Evolutionary conservation across 768 basidiomycete genomes (phyloP).

Genomic region (Sporobolomyces roseus): DNA sequence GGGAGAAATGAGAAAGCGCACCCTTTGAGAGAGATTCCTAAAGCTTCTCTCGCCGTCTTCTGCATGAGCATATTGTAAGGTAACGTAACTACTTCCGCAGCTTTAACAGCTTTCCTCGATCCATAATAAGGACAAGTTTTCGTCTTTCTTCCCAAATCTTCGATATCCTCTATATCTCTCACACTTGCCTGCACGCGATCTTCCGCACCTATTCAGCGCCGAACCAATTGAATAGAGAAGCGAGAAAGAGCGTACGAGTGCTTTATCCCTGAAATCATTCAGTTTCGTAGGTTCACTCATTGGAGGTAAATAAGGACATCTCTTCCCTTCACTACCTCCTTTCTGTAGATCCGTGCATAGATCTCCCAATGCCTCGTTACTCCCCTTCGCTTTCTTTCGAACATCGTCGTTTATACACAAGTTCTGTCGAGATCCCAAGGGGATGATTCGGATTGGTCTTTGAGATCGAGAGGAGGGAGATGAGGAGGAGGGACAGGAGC

Average conservation of each 20-base stretch:
- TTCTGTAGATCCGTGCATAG: slow-evolving; percentile 42
- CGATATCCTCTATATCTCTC: slow-evolving; percentile 92
- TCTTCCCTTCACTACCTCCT: slow-evolving; percentile 45
- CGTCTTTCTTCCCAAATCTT: slow-evolving; percentile 62
- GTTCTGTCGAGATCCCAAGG: slow-evolving; percentile 83
- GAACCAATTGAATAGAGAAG: slow-evolving; percentile 55
- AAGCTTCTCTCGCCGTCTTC: slow-evolving; percentile 75
- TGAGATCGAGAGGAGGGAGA: background rate
- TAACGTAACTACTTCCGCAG: slow-evolving; percentile 79
- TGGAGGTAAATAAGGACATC: slow-evolving; percentile 30
- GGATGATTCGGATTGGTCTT: slow-evolving; percentile 61
- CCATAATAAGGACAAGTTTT: slow-evolving; percentile 90
- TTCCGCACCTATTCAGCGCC: slow-evolving; percentile 68
- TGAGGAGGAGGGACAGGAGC: background rate
- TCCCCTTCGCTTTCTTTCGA: slow-evolving; percentile 53
- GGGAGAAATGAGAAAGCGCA: no score
- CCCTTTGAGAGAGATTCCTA: slow-evolving; percentile 59
- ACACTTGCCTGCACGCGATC: slow-evolving; percentile 66
- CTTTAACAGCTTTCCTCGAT: slow-evolving; percentile 76
- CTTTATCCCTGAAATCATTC: slow-evolving; percentile 89
- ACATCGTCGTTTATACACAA: slow-evolving; percentile 86
- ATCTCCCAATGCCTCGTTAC: slow-evolving; percentile 53
- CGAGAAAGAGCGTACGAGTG: slow-evolving; percentile 60
- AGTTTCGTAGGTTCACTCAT: slow-evolving; percentile 59
- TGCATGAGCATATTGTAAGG: slow-evolving; percentile 87